Base-by-base conservation (phyloP, 371 early-diverging fungal genomes). In the Saksenaea oblongispora region DNA sequence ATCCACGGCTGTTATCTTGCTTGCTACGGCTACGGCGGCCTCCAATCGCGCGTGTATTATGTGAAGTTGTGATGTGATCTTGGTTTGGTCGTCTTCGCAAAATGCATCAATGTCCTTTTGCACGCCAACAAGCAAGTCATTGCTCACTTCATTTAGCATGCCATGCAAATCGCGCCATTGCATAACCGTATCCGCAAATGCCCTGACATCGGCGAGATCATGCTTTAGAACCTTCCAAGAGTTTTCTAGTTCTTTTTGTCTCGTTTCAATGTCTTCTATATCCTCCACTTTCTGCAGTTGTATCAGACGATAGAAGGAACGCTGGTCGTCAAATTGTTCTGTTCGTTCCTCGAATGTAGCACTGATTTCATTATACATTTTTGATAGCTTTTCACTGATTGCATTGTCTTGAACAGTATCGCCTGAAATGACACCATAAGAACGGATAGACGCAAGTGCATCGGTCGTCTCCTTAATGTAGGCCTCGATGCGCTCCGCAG, bases 81-180 rank as follows among this genome's bases (percentile, higher is more conserved):
- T 47, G 2, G 51, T 47, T 10, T 47, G 17, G 22, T 47, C 22
- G 22, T 47, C 51, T 22, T 47, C 22, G 17, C 22, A n/a, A 47
- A 47, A 22, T 47, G n/a, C 18, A 47, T 17, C 51, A 10, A 47
- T 47, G 10, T 10, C 24, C 11, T 22, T 22, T 22, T 47, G 8
- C 22, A 47, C 9, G 24, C 11, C 22, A 3, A 47, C 51, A 7
- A 47, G 18, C 17, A 47, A 10, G 0, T 47, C 41, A 15, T 14
- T 31, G 15, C 47, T 31, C 13, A 63, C 56, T n/a, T 31, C 27
- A 13, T 41, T 17, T 35, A 63, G 47, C 47, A 39, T 63, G 7
- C 34, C 22, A 47, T 63, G 63, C 27, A 63, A 26, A 14, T 64
- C 64, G 17, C 26, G 13, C 64, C 64, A 64, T 1, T 64, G 64